Evolutionary conservation across 2,329 filamentous ascomycete genomes (phyloP).

Genomic region (Triangularia setosa): DNA sequence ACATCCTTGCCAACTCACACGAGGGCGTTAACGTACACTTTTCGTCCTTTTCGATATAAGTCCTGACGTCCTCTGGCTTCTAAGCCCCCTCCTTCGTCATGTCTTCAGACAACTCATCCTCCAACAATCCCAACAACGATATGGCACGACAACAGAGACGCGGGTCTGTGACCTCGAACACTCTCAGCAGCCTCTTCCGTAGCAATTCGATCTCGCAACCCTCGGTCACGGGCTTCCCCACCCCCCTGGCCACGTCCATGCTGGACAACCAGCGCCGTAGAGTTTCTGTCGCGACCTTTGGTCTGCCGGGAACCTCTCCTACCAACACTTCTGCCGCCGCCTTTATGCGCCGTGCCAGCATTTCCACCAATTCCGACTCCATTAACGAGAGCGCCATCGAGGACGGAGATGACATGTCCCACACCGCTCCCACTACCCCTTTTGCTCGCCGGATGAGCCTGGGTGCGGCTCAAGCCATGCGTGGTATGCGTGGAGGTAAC

Average conservation of each 20-base stretch:
- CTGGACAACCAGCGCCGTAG: conserved; percentile 55
- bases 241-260: conserved; percentile 40
- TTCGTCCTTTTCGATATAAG: conserved; percentile 13
- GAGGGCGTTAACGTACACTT: conserved; percentile 3
- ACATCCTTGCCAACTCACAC: conserved; percentile 9
- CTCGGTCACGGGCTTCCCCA: conserved; percentile 42
- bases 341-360: conserved; percentile 54
- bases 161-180: conserved; percentile 54
- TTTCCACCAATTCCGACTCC: conserved; percentile 61
- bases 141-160: conserved; percentile 32
- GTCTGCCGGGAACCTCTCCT: conserved; percentile 69
- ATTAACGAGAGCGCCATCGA: conserved; percentile 72
- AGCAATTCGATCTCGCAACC: conserved; percentile 49
- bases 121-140: conserved; percentile 29
- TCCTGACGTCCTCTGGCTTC: neutral
- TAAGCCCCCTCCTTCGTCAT: conserved; percentile 22
- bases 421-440: conserved; percentile 64
- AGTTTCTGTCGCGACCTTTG: conserved; percentile 70
- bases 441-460: conserved; percentile 87
- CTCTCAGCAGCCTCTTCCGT: conserved; percentile 57
- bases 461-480: conserved; percentile 68
- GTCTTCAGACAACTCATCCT: conserved; percentile 32
- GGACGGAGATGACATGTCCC: conserved; percentile 56
- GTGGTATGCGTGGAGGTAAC: conserved; percentile 55
- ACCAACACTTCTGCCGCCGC: conserved; percentile 47